A percentile compares a stretch with the other conserved stretches of the same genome.
phyloP scores from a whole-genome alignment of 306 rosid species.

The Arachis stenosperma region DNA sequence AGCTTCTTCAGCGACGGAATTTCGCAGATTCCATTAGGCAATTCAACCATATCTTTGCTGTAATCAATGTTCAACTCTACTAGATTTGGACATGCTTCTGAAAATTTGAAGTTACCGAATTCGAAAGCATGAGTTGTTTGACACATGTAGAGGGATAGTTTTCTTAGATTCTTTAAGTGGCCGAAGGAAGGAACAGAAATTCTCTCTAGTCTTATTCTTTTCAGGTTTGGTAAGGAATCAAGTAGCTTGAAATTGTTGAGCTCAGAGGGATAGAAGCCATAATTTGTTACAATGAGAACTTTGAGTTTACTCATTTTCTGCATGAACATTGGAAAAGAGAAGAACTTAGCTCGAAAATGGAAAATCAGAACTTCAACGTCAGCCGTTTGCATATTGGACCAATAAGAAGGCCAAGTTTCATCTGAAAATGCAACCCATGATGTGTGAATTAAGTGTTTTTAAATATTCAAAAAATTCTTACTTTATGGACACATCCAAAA shows the following conservation, averaged over 20 bases:
- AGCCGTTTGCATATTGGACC: constrained; percentile 38
- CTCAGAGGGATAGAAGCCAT: constrained; percentile 40
- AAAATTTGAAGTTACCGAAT: constrained; percentile 28
- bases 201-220: constrained; percentile 57
- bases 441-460: too few species aligned
- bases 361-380: constrained; percentile 54
- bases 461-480: too few species aligned
- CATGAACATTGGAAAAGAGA: constrained; percentile 37
- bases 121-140: constrained; percentile 47
- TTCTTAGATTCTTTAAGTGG: constrained; percentile 41
- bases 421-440: constrained; percentile 45
- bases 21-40: constrained; percentile 50
- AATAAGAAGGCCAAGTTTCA: constrained; percentile 40
- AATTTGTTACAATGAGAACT: constrained; percentile 52
- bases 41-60: constrained; percentile 48
- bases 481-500: too few species aligned
- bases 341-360: constrained; percentile 43
- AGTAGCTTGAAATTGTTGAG: constrained; percentile 42
- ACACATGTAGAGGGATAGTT: constrained; percentile 65
- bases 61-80: constrained; percentile 56
- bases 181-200: constrained; percentile 49
- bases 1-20: constrained; percentile 47
- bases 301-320: constrained; percentile 50
- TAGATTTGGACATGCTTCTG: constrained; percentile 50
- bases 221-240: constrained; percentile 34